Percentiles rank a stretch among this genome's conserved stretches.
Evolutionary conservation across 192 early-diverging fungal genomes (phyloP).

Genomic region (Cladochytrium replicatum): DNA sequence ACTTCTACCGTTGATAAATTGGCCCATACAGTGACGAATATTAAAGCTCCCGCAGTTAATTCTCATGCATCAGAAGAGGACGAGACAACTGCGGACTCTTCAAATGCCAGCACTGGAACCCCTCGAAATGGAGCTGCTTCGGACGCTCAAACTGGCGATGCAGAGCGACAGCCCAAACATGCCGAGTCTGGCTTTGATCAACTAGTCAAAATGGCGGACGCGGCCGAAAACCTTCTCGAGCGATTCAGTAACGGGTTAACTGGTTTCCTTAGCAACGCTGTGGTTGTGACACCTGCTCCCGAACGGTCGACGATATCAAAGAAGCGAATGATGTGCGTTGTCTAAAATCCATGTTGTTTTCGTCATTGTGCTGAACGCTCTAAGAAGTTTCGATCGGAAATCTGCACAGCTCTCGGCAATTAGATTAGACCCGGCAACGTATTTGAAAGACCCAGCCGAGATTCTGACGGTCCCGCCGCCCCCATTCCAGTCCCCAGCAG

Average conservation of each 20-base stretch:
- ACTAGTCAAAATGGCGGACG: constrained; percentile 16
- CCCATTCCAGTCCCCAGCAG: no score
- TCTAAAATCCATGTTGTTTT: not conserved
- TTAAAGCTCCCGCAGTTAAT: no score
- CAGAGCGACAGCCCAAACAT: not conserved
- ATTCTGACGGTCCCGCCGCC: no score
- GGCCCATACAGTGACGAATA: constrained; percentile 10
- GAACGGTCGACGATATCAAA: constrained; percentile 3
- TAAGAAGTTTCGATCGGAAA: constrained; percentile 27
- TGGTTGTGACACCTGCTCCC: constrained; percentile 12
- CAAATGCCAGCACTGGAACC: constrained; percentile 6
- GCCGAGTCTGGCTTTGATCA: not conserved
- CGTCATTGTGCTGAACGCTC: not conserved
- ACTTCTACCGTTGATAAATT: constrained; percentile 5
- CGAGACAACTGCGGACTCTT: not conserved
- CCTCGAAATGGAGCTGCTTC: not conserved
- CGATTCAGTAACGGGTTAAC: constrained; percentile 14
- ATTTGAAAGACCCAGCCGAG: constrained; percentile 15
- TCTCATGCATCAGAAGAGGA: not conserved
- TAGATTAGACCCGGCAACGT: constrained; percentile 14
- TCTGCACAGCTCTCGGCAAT: constrained; percentile 17
- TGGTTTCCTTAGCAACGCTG: constrained; percentile 13
- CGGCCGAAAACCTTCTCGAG: constrained; percentile 29
- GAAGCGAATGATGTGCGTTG: constrained; percentile 17
- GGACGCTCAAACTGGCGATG: not conserved